Base-by-base conservation (phyloP, 2,329 filamentous ascomycete species). In the Tolypocladium guangdongense region DNA sequence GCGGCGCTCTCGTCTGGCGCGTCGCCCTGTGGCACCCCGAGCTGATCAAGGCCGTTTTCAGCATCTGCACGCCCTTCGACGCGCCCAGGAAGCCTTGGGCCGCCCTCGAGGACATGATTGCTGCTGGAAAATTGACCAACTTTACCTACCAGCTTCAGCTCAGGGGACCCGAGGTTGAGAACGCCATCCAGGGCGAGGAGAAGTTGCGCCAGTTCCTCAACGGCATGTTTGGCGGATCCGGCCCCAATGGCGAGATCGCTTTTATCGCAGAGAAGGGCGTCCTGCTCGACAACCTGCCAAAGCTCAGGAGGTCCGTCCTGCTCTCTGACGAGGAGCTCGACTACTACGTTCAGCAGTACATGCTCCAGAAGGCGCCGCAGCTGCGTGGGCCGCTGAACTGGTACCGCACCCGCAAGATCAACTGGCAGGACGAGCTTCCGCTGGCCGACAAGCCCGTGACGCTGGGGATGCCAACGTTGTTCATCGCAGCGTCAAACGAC, bases 101-200 rank as follows among this genome's bases (percentile, higher is more conserved):
- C 18, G 72, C 82, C 1, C 72, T 86, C 2, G 78, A 86, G 62
- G 70, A 78, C n/a, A 57, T 87, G 32, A 80, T 87, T 46, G 73
- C 74, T 45, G 72, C 66, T 59, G 63, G 75, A 52, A 63, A 66
- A 22, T 61, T 88, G 41, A 83, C 84, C 45, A 86, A 87, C 63
- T 92, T 95, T 64, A 77, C 71, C 16, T 99, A 99, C 69, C 92
- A 96, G 74, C 66, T 93, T 47, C 89, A 95, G 59, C 80, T 96
- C 51, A 79, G 77, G 1, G 83, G 84, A 22, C 81, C 82, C 0
- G 82, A 86, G 18, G 72, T 90, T 10, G 82, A 92, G 63, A 68
- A 70, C 51, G 67, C 67, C 16, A 71, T 84, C 49, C 75, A 77
- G 27, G 80, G 80, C 35, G 75, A 78, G 62, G 78, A 80, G 49